Evolutionary conservation across 2,329 filamentous ascomycete species (phyloP), one percentile per base, ranked within the genome.

Genomic region (Trichoderma harzianum): DNA sequence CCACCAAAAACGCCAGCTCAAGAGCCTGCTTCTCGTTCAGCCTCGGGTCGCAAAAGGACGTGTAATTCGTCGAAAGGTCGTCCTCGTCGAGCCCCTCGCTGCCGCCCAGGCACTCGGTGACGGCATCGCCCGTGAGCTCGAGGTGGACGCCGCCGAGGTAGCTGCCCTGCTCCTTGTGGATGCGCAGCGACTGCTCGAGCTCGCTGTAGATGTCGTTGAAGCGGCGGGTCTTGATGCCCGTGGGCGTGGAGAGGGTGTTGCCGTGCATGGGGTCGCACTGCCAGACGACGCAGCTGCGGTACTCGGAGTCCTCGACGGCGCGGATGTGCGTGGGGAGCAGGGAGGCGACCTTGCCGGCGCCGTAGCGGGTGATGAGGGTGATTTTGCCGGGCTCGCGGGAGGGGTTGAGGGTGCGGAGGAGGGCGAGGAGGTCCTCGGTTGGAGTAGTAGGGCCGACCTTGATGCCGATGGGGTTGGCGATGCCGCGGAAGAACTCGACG

Each of bases 231-330:
- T 99, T 99, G 83, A 98, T 89, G 30, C 94, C 94, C 0, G 88
- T 84, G 0, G 89, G 87, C 0, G 93, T 95, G 24, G 88, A 87
- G 57, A 86, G 84, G 47, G 90, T 92, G 82, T 92, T 92, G 74
- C 96, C 96, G 83, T 99, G 96, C 96, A 99, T 99, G 26, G 96
- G 96, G 82, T 99, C 96, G 83, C 95, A 98, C 84, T 98, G 96
- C 95, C 95, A 98, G 76, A 98, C 93, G 5, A 97, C 94, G 26
- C 82, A 83, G 65, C 85, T 81, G 61, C 81, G 81, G 81, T 89
- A 90, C 82, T 91, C 94, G 71, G 92, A 95, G 76, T 87, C 87
- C 80, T 96, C 92, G 30, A 99, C 95, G 47, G 93, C 94, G 76
- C 92, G 90, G 79, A 99, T 98, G 82, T 98, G 96, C 10, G 84